These are phyloP conservation scores for Aspergillus conjunctus DNA, from an alignment of 495 filamentous ascomycete species.

Conservation along the genomic window DNA sequence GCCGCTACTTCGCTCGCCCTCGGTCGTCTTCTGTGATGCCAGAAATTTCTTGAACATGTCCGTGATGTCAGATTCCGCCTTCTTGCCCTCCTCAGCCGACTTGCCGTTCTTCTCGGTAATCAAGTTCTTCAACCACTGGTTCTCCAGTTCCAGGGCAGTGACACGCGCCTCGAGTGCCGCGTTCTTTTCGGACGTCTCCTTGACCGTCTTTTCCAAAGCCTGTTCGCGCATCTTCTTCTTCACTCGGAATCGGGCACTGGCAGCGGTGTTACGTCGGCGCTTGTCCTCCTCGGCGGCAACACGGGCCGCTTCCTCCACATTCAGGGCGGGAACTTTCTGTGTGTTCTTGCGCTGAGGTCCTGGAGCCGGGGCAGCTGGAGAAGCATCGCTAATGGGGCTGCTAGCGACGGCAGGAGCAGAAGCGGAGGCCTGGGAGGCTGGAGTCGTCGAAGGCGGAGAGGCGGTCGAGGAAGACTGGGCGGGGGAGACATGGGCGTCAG, in stretches of 20 bases:
- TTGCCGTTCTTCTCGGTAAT: slow-evolving; percentile 87
- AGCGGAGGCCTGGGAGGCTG: slow-evolving; percentile 20
- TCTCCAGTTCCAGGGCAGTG: slow-evolving; percentile 86
- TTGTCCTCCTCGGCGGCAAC: slow-evolving; percentile 94
- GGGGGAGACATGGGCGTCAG: slow-evolving; percentile 27
- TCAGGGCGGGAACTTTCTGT: slow-evolving; percentile 37
- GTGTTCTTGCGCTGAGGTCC: slow-evolving; percentile 46
- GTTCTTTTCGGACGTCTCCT: slow-evolving; percentile 87
- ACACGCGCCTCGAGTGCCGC: slow-evolving; percentile 77
- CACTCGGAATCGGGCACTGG: slow-evolving; percentile 91
- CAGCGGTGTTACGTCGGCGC: slow-evolving; percentile 93
- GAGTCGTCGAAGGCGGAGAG: slow-evolving; percentile 21
- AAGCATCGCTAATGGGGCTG: slow-evolving; percentile 9
- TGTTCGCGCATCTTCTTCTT: slow-evolving; percentile 99
- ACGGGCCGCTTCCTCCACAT: slow-evolving; percentile 56
- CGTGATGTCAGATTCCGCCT: slow-evolving; percentile 47
- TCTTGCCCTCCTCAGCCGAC: slow-evolving; percentile 37
- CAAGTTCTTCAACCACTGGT: slow-evolving; percentile 92
- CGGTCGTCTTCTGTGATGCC: slow-evolving; percentile 39
- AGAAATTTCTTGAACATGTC: slow-evolving; percentile 54
- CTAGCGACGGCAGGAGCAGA: slow-evolving; percentile 14
- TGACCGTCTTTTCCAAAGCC: slow-evolving; percentile 82
- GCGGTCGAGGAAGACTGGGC: slow-evolving; percentile 29
- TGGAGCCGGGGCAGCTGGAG: slow-evolving; percentile 25
- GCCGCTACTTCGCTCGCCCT: slow-evolving; percentile 37